A percentile compares a stretch with the other conserved stretches of the same genome.
These are phyloP conservation scores for Plasmodium knowlesi DNA, from an alignment of 169 alveolate genomes.

Conservation along the genomic window DNA sequence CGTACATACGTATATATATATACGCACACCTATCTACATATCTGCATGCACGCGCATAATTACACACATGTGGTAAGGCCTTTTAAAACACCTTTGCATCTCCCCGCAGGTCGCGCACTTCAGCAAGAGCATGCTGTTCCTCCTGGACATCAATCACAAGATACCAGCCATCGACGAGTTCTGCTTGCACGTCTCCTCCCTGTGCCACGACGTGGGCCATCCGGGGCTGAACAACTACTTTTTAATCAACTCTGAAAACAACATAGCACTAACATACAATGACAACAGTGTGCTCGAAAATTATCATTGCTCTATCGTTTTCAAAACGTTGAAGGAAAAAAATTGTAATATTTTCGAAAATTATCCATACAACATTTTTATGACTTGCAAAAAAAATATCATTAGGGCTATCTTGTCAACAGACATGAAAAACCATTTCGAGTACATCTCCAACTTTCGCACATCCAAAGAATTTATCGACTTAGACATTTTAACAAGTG, in stretches of 20 bases:
- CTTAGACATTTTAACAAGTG: conserved; percentile 77
- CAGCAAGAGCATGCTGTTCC: conserved; percentile 64
- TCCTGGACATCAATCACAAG: conserved; percentile 44
- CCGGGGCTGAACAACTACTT: conserved; percentile 91
- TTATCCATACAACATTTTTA: conserved; percentile 54
- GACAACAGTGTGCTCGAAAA: conserved; percentile 94
- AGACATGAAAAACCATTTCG: conserved; percentile 94
- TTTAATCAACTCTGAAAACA: conserved; percentile 85
- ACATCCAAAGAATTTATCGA: conserved; percentile 76
- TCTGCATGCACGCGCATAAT: neutral
- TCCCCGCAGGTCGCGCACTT: conserved; percentile 51
- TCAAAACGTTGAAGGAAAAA: conserved; percentile 78
- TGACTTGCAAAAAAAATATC: conserved; percentile 86
- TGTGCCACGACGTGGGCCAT: conserved; percentile 95
- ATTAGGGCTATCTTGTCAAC: conserved; percentile 93
- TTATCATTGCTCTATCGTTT: conserved; percentile 92
- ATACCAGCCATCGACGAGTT: conserved; percentile 61
- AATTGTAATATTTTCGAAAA: conserved; percentile 75
- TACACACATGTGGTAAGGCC: neutral
- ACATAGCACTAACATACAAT: conserved; percentile 91
- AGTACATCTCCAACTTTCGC: conserved; percentile 88
- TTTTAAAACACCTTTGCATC: neutral
- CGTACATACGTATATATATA: neutral
- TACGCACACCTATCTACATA: neutral
- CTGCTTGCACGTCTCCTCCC: conserved; percentile 75